Base-by-base conservation (phyloP, 768 basidiomycete genomes). In the Sutorius australiensis region DNA sequence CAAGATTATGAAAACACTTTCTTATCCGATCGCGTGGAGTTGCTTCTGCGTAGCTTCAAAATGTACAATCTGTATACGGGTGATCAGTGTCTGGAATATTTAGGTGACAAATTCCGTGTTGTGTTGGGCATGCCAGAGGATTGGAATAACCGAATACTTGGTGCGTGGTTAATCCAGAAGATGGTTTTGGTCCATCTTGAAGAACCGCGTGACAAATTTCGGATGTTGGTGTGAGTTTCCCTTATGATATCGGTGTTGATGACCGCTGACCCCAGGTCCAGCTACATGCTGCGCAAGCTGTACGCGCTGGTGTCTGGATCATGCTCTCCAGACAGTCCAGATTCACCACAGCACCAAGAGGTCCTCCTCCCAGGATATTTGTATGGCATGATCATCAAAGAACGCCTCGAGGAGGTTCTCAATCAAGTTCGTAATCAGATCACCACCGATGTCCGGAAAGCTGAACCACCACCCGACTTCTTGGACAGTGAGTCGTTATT, bases 331-430 rank as follows among this genome's bases (percentile, higher is more conserved):
- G 97, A 99, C 73, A 98, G 98, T 67, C 95, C 97, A 5, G 97
- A 99, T 78, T 98, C 95, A 1, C 94, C 97, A 54, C 95, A 98
- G 67, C 92, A 98, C 65, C 97, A 99, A 68, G 97, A 99, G 66
- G 93, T 95, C 43, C 80, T 99, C 12, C 82, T 98, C 6, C 97
- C 97, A 1, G 97, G 97, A 30, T 83, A 77, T 59, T 69, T 99
- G 21, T 98, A 97, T 67, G 86, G 86, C 45, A 98, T 95, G 91
- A 97, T 98, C 64, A 89, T 99, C 75, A 98, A 97, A 72, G 97
- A 99, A 70, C 84, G 91, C 55, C 78, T 98, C 54, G 95, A 98
- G 60, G 97, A 98, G 68, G 84, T 84, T 21, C 72, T 98, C 46
- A 87, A 80, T 59, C 78, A 80, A 61, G 81, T 90, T 64, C 81